Conservation (phyloP, 495 filamentous ascomycete species). For the Penicillium malachiteum region DNA sequence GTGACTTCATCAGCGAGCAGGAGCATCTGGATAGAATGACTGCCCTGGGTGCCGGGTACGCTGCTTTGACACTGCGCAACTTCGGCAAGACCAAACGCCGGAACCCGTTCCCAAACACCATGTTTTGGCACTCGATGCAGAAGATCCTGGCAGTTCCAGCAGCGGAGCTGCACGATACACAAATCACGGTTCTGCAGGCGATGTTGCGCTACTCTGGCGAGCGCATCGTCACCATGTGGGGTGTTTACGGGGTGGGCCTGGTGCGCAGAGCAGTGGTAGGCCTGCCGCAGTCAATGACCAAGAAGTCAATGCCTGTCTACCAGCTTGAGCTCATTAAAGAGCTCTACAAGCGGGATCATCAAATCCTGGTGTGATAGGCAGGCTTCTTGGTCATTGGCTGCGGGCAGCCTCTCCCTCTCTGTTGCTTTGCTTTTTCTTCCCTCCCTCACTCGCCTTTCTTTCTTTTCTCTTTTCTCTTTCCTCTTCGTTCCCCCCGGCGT, state of each 20-base stretch:
- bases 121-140: conserved; percentile 78
- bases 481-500: no score
- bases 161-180: conserved; percentile 67
- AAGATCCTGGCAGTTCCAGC: conserved; percentile 70
- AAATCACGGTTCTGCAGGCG: conserved; percentile 72
- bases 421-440: no score
- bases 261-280: conserved; percentile 65
- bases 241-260: conserved; percentile 57
- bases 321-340: conserved; percentile 60
- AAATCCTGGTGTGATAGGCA: conserved; percentile 54
- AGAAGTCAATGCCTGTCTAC: conserved; percentile 53
- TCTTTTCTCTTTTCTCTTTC: no score
- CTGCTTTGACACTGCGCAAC: conserved; percentile 75
- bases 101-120: conserved; percentile 75
- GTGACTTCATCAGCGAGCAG: conserved; percentile 61
- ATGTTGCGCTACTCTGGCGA: conserved; percentile 71
- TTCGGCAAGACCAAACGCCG: conserved; percentile 63
- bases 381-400: no score
- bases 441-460: no score
- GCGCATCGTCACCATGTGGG: conserved; percentile 56
- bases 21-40: conserved; percentile 77
- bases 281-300: conserved; percentile 56
- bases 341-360: conserved; percentile 57
- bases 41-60: conserved; percentile 80
- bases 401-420: no score